These are phyloP conservation scores for Umbilicus rupestris DNA, from an alignment of 164 flowering plant genomes.

Conservation along the genomic window DNA sequence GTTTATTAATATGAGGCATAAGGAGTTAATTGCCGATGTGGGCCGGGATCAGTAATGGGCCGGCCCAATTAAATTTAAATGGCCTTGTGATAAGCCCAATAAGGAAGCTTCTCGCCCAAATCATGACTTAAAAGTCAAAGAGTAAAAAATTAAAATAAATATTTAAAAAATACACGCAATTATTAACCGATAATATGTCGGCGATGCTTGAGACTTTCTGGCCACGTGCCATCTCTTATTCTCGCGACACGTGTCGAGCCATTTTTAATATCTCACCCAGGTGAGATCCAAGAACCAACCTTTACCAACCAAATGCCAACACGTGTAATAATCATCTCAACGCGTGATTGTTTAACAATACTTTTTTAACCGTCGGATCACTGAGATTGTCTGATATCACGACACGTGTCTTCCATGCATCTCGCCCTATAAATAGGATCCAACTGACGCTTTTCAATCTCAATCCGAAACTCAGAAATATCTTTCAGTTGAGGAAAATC, in stretches of 20 bases:
- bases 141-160: background rate
- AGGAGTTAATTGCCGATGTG: too few relatives aligned
- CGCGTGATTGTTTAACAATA: background rate
- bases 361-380: background rate
- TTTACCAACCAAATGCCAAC: background rate
- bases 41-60: too few relatives aligned
- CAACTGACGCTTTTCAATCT: background rate
- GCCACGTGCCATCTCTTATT: background rate
- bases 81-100: too few relatives aligned
- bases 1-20: too few relatives aligned
- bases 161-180: background rate
- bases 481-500: background rate
- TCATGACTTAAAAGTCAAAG: background rate
- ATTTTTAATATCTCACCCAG: background rate
- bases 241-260: background rate
- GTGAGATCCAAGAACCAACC: slow-evolving; percentile 2
- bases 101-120: background rate
- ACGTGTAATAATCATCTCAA: background rate
- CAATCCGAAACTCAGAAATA: background rate
- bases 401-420: slow-evolving; percentile 5
- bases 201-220: slow-evolving; percentile 4
- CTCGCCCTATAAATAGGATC: background rate
- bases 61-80: too few relatives aligned
- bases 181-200: background rate
- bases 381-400: too few relatives aligned